Base-by-base conservation (phyloP, 139 green algal genomes). In the Bryopsis sp. region DNA sequence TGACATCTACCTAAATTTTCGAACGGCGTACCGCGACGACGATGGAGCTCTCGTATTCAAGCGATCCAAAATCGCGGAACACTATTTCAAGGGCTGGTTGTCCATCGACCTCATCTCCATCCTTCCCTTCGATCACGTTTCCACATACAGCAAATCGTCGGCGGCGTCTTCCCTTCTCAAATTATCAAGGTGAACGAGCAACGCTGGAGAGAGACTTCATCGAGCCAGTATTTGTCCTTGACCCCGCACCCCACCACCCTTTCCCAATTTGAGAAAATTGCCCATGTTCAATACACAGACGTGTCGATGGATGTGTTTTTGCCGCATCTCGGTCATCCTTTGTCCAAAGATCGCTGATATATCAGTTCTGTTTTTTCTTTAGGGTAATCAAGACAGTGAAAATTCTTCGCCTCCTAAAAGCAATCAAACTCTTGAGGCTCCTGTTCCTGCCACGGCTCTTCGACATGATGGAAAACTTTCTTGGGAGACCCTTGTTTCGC, bases 71-170 rank as follows among this genome's bases (percentile, higher is more conserved):
- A 61, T 61, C 22, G 29, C 33, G 24, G 33, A 33, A 26, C 5
- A 15, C 15, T 70, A 70, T 36, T 3, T 24, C 39, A 70, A 7
- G 24, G 28, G 29, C 5, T 78, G 73, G 77, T 77, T 83, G 39
- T 37, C 78, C 28, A 35, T 80, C 31, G 77, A 83, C 60, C 3
- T 83, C n/a, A 58, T 80, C 2, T 78, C 69, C 32, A 66, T 83
- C 26, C 64, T 83, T 4, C 77, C 77, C 33, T 80, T 76, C 58
- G 72, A 83, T 47, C 29, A 78, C 32, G 64, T 83, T 48, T 76
- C 70, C 1, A 64, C 61, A 32, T 70, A 69, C 11, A 48, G n/a
- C n/a, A n/a, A n/a, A n/a, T n/a, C n/a, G n/a, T n/a, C n/a, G n/a
- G n/a, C n/a, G n/a, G n/a, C 58, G 32, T 47, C 67, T 48, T 66